Base-by-base conservation (phyloP, 2,329 filamentous ascomycete species). In the Fusarium xyrophilum region DNA sequence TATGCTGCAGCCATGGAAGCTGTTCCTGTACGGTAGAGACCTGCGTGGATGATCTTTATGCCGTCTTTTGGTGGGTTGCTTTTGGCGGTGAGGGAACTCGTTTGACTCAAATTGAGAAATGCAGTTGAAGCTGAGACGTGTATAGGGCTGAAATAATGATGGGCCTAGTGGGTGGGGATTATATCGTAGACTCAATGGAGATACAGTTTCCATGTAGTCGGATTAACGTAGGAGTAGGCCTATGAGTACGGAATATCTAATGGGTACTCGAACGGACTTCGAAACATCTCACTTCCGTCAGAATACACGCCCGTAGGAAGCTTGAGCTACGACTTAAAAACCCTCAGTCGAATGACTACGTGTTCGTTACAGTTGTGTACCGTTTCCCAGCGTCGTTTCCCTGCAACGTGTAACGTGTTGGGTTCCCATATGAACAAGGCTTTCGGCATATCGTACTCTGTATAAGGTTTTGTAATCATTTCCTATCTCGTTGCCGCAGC, bases 1-100 rank as follows among this genome's bases (percentile, higher is more conserved):
- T 66, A 66, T 11, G 63, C 56, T 12, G 52, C 28, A 0, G 63
- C 38, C 63, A 66, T 67, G 2, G 63, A 66, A 1, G 46, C 63
- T 0, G 61, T 65, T 3, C 42, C 63, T 6, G 48, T 65, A 5
- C 63, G 63, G 15, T 60, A 65, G 0, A 65, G 38, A 1, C 55
- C 61, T 0, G 63, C 63, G 7, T 65, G 61, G 2, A 65, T 61
- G 10, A 65, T 35, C 1, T 65, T 56, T 1, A 56, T 9, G 5
- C 56, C 55, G 7, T 54, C 17, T 9, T 25, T 14, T 32, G 8
- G 0, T 2, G 5, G 13, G 2, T 1, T 14, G 10, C 0, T 8
- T 8, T 27, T 27, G 5, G 3, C 4, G 5, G 5, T 12, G n/a
- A 23, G 3, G n/a, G 44, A 25, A 6, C 4, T 21, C 46, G 36